Percentiles rank a stretch among this genome's conserved stretches.
Evolutionary conservation across 306 rosid species (phyloP).

Genomic region (Citrullus colocynthis): DNA sequence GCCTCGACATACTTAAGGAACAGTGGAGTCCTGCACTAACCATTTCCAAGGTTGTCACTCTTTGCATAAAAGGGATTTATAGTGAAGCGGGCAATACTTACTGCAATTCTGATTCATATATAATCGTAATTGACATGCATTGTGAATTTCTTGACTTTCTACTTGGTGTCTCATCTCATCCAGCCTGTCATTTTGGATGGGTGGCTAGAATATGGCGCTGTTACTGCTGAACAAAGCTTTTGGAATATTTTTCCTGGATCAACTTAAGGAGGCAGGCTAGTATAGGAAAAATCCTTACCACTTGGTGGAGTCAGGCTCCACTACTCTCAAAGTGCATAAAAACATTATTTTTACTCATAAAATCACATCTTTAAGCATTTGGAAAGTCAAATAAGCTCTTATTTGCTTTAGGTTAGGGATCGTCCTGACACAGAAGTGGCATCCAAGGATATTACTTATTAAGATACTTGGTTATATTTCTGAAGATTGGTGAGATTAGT

Average conservation of each 20-base stretch:
- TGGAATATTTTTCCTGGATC: not conserved
- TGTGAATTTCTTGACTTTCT: not conserved
- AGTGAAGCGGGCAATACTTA: not conserved
- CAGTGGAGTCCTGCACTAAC: constrained; percentile 76
- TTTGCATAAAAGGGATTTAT: not conserved
- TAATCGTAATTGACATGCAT: not conserved
- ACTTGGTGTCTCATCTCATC: not conserved
- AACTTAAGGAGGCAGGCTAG: not conserved
- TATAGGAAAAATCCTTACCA: not conserved
- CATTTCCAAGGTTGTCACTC: constrained; percentile 46
- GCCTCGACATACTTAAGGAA: constrained; percentile 69
- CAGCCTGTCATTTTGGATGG: not conserved
- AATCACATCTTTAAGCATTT: too few species aligned
- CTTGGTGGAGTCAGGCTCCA: too few species aligned
- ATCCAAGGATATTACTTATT: not conserved
- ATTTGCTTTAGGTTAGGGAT: too few species aligned
- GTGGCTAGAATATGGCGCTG: not conserved
- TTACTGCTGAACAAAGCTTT: not conserved
- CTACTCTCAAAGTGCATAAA: too few species aligned
- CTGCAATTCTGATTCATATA: not conserved
- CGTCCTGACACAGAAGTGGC: too few species aligned
- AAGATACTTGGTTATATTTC: not conserved
- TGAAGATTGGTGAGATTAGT: not conserved
- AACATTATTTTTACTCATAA: too few species aligned
- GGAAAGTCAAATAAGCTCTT: too few species aligned